Percentiles rank a stretch among this genome's conserved stretches.
Evolutionary conservation across 257 asterid species (phyloP).

Genomic region (Fraxinus quadrangulata): DNA sequence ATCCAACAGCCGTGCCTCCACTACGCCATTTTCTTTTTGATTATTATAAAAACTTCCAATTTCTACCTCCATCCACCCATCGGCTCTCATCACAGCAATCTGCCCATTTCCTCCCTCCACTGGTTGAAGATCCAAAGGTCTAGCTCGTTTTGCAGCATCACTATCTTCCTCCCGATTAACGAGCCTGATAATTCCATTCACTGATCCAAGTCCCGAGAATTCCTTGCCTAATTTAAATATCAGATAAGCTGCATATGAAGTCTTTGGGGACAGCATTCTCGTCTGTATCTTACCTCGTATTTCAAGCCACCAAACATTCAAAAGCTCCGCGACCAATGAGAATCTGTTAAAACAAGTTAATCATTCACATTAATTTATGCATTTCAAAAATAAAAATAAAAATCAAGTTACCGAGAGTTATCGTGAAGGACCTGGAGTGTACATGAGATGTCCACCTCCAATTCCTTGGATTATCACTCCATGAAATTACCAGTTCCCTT

Average conservation of each 20-base stretch:
- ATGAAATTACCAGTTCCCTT: constrained; percentile 25
- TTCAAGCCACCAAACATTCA: not conserved
- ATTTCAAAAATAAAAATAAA: too few species aligned
- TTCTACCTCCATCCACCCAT: constrained; percentile 43
- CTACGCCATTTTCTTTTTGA: constrained; percentile 31
- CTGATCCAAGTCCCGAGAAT: too few species aligned
- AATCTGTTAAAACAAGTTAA: constrained; percentile 26
- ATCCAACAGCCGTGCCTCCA: constrained; percentile 30
- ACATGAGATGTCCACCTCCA: not conserved
- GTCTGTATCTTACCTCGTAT: constrained; percentile 16
- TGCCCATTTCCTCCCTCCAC: not conserved
- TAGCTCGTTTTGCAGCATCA: too few species aligned
- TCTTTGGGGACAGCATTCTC: too few species aligned
- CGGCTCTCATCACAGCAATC: constrained; percentile 20
- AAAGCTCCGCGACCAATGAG: constrained; percentile 32
- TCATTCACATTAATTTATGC: too few species aligned
- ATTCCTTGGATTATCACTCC: not conserved
- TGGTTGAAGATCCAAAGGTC: too few species aligned
- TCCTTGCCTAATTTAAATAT: too few species aligned
- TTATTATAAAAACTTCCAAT: constrained; percentile 30
- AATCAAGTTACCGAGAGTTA: too few species aligned
- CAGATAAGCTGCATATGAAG: too few species aligned
- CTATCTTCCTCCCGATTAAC: too few species aligned
- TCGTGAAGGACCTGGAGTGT: too few species aligned
- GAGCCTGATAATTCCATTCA: too few species aligned